Evolutionary conservation across 768 basidiomycete species (phyloP).

Genomic region (Exsudoporus frostii): DNA sequence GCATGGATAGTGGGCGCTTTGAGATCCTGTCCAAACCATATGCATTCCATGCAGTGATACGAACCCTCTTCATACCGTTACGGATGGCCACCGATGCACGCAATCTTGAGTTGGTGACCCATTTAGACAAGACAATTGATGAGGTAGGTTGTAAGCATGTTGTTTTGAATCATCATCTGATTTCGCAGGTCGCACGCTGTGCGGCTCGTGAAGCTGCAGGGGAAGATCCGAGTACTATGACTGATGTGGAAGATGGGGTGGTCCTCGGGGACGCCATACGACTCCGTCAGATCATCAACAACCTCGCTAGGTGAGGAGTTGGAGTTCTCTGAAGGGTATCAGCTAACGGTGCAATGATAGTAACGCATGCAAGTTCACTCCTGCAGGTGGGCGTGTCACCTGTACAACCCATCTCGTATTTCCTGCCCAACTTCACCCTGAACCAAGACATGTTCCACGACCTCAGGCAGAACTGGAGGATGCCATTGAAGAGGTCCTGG

Average conservation of each 20-base stretch:
- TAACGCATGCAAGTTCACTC: conserved; percentile 81
- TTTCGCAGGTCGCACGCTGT: conserved; percentile 50
- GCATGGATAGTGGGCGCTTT: conserved; percentile 85
- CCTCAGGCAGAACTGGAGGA: conserved; percentile 10
- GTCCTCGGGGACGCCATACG: conserved; percentile 86
- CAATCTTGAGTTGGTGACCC: conserved; percentile 60
- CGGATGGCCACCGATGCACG: conserved; percentile 66
- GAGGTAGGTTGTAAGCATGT: conserved; percentile 33
- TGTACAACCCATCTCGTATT: conserved; percentile 65
- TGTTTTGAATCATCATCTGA: neutral
- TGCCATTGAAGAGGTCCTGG: conserved; percentile 23
- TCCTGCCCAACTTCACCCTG: conserved; percentile 17
- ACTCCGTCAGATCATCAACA: conserved; percentile 76
- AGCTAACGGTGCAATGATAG: conserved; percentile 31
- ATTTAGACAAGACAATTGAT: conserved; percentile 68
- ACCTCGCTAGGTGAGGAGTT: conserved; percentile 62
- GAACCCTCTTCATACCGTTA: conserved; percentile 67
- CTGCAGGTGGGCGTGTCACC: conserved; percentile 60
- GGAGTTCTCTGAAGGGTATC: neutral
- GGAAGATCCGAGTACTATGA: conserved; percentile 29
- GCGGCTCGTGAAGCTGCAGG: conserved; percentile 62
- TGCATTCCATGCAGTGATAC: conserved; percentile 74
- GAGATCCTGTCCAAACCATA: conserved; percentile 67
- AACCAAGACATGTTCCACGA: conserved; percentile 3
- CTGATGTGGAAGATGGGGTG: conserved; percentile 50